Evolutionary conservation across 2,329 filamentous ascomycete genomes (phyloP).

Genomic region (Calonectria henricotiae): DNA sequence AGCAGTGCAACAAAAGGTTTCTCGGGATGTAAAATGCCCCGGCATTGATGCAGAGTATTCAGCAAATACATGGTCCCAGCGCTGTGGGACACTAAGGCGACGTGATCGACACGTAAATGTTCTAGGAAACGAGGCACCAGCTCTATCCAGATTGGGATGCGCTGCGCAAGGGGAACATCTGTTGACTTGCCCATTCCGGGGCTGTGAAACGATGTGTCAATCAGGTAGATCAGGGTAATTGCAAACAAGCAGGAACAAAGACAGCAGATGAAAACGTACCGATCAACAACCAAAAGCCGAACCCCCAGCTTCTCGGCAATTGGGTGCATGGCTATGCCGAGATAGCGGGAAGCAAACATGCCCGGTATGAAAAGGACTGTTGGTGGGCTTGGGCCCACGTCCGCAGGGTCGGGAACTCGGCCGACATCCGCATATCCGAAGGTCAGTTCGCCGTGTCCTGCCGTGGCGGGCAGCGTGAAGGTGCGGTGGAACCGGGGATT

Average conservation of each 20-base stretch:
- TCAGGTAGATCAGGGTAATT: constrained; percentile 38
- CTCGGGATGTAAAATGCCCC: constrained; percentile 49
- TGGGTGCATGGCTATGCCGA: constrained; percentile 55
- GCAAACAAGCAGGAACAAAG: constrained; percentile 47
- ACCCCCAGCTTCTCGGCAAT: constrained; percentile 54
- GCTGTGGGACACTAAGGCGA: constrained; percentile 55
- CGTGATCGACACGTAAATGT: constrained; percentile 55
- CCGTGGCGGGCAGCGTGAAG: constrained; percentile 50
- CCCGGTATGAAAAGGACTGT: constrained; percentile 54
- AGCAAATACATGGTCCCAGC: constrained; percentile 55
- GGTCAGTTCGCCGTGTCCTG: constrained; percentile 42
- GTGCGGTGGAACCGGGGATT: constrained; percentile 50
- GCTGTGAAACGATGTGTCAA: constrained; percentile 43
- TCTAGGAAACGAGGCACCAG: constrained; percentile 55
- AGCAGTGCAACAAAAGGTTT: constrained; percentile 46
- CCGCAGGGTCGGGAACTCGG: constrained; percentile 5
- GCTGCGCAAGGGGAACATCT: constrained; percentile 40
- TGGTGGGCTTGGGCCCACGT: constrained; percentile 40
- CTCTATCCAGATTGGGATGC: constrained; percentile 50
- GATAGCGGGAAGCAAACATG: constrained; percentile 51
- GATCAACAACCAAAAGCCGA: constrained; percentile 56
- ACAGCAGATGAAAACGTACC: constrained; percentile 38
- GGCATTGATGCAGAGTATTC: constrained; percentile 52
- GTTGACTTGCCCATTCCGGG: constrained; percentile 52
- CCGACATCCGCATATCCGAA: constrained; percentile 55